Evolutionary conservation across 140 eudicot species (phyloP).

Genomic region (Cichorium intybus): DNA sequence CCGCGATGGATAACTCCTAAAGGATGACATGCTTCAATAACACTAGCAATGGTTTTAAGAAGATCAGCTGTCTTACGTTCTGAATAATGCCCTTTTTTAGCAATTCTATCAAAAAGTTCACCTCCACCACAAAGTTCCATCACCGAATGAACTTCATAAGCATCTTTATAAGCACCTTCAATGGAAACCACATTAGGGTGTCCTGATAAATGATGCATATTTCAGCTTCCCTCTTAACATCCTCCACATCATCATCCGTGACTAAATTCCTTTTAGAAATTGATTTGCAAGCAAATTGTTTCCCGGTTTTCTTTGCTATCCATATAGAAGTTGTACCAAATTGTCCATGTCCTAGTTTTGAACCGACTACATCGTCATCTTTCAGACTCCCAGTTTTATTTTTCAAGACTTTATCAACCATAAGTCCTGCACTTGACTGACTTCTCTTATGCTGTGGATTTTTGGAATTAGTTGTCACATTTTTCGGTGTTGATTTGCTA

Average conservation of each 20-base stretch:
- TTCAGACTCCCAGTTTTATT: slow-evolving; percentile 19
- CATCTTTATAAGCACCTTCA: slow-evolving; percentile 37
- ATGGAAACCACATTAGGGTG: slow-evolving; percentile 35
- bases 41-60: slow-evolving; percentile 34
- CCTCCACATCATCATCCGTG: slow-evolving; percentile 33
- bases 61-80: slow-evolving; percentile 34
- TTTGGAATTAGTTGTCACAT: not conserved
- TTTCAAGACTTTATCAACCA: slow-evolving; percentile 32
- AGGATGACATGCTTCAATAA: slow-evolving; percentile 38
- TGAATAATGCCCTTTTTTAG: slow-evolving; percentile 29
- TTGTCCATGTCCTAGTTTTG: slow-evolving; percentile 35
- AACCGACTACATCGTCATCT: slow-evolving; percentile 25
- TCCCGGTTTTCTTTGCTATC: slow-evolving; percentile 22
- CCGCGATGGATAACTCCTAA: slow-evolving; percentile 35
- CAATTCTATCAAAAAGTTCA: slow-evolving; percentile 37
- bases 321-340: slow-evolving; percentile 39
- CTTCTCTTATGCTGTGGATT: slow-evolving; percentile 22
- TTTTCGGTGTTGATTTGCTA: slow-evolving; percentile 31
- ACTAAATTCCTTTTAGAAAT: slow-evolving; percentile 31
- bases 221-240: slow-evolving; percentile 36
- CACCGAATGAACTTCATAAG: slow-evolving; percentile 35
- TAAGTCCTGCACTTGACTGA: slow-evolving; percentile 26
- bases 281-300: slow-evolving; percentile 32
- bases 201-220: slow-evolving; percentile 42
- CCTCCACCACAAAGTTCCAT: slow-evolving; percentile 43